Percentiles rank a stretch among this genome's conserved stretches.
Conservation (phyloP, 345 rosid species). For the Eutrema yunnanense region DNA sequence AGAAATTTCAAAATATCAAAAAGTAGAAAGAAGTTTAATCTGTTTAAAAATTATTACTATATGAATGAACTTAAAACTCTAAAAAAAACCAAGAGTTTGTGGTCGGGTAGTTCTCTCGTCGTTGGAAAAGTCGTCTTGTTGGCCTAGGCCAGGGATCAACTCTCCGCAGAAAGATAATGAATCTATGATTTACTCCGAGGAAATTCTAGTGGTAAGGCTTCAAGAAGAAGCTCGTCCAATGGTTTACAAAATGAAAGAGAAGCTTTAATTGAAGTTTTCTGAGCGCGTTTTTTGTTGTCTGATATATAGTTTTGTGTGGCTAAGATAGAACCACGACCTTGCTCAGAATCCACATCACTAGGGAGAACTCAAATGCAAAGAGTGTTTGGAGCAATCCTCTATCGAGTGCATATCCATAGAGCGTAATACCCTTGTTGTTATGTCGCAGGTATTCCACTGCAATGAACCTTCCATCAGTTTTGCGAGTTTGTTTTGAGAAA, state of each 20-base stretch:
- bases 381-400: slow-evolving; percentile 80
- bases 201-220: neutral
- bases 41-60: too few species aligned
- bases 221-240: too few species aligned
- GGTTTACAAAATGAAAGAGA: too few species aligned
- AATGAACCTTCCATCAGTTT: neutral
- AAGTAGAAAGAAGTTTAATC: too few species aligned
- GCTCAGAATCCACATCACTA: slow-evolving; percentile 81
- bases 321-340: slow-evolving; percentile 64
- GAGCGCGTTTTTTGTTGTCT: neutral
- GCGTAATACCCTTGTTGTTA: slow-evolving; percentile 69
- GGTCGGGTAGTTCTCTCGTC: too few species aligned
- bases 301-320: neutral
- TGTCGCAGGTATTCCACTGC: slow-evolving; percentile 62
- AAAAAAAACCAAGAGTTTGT: too few species aligned
- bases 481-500: neutral
- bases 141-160: too few species aligned
- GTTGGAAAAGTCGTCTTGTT: too few species aligned
- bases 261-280: neutral
- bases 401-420: slow-evolving; percentile 74
- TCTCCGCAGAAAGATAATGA: too few species aligned
- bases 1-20: too few species aligned
- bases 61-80: too few species aligned
- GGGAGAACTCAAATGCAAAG: slow-evolving; percentile 80
- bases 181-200: neutral